Percentiles rank a stretch among this genome's conserved stretches.
Evolutionary conservation across 2,329 filamentous ascomycete genomes (phyloP).

Genomic region (Xylariales sp.): DNA sequence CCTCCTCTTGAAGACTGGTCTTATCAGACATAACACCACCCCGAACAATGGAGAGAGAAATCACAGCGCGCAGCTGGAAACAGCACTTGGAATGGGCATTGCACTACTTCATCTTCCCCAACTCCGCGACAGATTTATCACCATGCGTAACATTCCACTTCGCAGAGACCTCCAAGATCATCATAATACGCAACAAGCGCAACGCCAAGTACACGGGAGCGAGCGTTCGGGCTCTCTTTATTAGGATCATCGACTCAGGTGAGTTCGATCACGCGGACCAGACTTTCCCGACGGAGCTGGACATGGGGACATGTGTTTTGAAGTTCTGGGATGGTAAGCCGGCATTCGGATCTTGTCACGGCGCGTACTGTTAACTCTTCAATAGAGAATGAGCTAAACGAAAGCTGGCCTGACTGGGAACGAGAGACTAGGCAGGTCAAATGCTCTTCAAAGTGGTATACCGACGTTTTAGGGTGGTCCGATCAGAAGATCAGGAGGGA

Average conservation of each 20-base stretch:
- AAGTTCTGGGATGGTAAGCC: constrained; percentile 3
- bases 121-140: neutral
- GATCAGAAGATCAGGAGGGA: constrained; percentile 5
- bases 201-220: constrained; percentile 4
- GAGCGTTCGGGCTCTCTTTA: constrained; percentile 2
- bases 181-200: constrained; percentile 5
- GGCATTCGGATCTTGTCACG: too few relatives aligned
- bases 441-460: constrained; percentile 2
- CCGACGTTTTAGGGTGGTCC: constrained; percentile 2
- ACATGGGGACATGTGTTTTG: neutral
- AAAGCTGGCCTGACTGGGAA: neutral
- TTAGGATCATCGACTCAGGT: constrained; percentile 2
- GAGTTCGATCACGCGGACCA: neutral
- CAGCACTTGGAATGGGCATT: neutral
- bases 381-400: neutral
- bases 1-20: too few relatives aligned
- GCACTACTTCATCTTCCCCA: constrained; percentile 1
- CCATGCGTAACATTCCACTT: constrained; percentile 1
- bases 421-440: neutral
- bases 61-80: too few relatives aligned
- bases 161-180: neutral
- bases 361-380: too few relatives aligned
- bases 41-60: too few relatives aligned
- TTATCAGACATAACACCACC: too few relatives aligned
- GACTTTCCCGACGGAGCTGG: neutral